A percentile compares a stretch with the other conserved stretches of the same genome.
Evolutionary conservation across 371 early-diverging fungal genomes (phyloP).

Genomic region (Thermomucor indicae-seudaticae): DNA sequence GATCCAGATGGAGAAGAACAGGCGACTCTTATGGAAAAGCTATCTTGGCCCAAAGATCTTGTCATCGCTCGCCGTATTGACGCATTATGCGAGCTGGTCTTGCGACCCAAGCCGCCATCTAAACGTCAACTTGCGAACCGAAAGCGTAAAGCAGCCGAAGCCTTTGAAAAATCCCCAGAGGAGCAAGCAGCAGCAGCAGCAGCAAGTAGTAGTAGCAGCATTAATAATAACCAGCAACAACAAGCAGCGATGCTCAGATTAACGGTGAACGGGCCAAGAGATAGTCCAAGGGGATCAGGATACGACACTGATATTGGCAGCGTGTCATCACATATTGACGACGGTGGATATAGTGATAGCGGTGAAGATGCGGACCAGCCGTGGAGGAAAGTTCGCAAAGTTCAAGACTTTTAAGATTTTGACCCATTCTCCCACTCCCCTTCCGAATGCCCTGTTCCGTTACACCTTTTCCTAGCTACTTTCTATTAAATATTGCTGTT

Average conservation of each 20-base stretch:
- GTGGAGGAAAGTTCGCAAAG: too few relatives aligned
- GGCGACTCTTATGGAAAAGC: slow-evolving; percentile 33
- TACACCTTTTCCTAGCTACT: too few relatives aligned
- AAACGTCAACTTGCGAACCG: slow-evolving; percentile 19
- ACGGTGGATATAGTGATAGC: slow-evolving; percentile 18
- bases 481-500: too few relatives aligned
- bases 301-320: slow-evolving; percentile 3
- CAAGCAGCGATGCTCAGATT: too few relatives aligned
- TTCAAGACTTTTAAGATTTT: too few relatives aligned
- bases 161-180: background rate
- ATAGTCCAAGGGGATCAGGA: slow-evolving; percentile 2
- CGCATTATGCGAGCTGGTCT: slow-evolving; percentile 52
- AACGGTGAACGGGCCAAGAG: slow-evolving; percentile 28
- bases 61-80: slow-evolving; percentile 59
- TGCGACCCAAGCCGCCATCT: slow-evolving; percentile 49
- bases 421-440: too few relatives aligned
- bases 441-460: too few relatives aligned
- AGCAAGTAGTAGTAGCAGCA: too few relatives aligned
- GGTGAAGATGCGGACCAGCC: slow-evolving; percentile 54
- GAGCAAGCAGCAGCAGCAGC: slow-evolving; percentile 3
- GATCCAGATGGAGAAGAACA: slow-evolving; percentile 17
- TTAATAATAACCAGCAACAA: too few relatives aligned
- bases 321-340: background rate
- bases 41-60: slow-evolving; percentile 61
- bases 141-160: slow-evolving; percentile 23